Percentiles rank a stretch among this genome's conserved stretches.
Conservation (phyloP, 1,284 basidiomycete species). For the Tylopilus sp. region DNA sequence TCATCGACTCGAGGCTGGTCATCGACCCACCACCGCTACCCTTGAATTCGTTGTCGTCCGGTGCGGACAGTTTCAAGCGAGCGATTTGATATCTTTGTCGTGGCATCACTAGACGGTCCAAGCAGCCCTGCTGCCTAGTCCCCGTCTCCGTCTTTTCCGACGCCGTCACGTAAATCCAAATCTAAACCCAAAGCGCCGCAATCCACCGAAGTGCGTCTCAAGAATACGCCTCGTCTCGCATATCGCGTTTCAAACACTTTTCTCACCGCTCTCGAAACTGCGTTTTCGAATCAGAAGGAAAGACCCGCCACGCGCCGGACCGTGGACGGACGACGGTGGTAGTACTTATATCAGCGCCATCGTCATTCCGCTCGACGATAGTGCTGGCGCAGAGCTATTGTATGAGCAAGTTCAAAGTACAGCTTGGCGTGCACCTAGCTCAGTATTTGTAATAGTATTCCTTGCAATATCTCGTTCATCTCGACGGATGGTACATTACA, state of each 20-base stretch:
- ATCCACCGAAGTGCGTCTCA: slow-evolving; percentile 17
- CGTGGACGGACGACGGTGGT: slow-evolving; percentile 19
- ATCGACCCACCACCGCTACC: slow-evolving; percentile 38
- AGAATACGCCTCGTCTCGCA: slow-evolving; percentile 20
- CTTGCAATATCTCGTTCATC: slow-evolving; percentile 56
- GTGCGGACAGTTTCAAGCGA: background rate
- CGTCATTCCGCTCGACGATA: slow-evolving; percentile 38
- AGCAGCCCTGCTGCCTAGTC: background rate
- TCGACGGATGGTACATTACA: slow-evolving; percentile 49
- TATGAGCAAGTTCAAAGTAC: slow-evolving; percentile 47
- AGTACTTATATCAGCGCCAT: slow-evolving; percentile 26
- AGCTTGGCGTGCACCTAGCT: background rate
- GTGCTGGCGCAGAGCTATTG: slow-evolving; percentile 45
- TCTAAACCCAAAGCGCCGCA: slow-evolving; percentile 11
- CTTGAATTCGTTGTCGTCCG: background rate
- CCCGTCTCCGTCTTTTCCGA: background rate
- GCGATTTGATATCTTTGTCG: slow-evolving; percentile 16
- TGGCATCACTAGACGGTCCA: slow-evolving; percentile 11
- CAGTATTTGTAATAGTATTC: background rate
- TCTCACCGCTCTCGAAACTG: slow-evolving; percentile 1
- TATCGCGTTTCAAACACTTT: slow-evolving; percentile 11
- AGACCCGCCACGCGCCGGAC: slow-evolving; percentile 9
- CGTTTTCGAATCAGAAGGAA: slow-evolving; percentile 1
- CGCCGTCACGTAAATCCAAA: background rate
- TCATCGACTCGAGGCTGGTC: slow-evolving; percentile 53